Evolutionary conservation across 257 asterid genomes (phyloP).

Genomic region (Forsythia viridissima): DNA sequence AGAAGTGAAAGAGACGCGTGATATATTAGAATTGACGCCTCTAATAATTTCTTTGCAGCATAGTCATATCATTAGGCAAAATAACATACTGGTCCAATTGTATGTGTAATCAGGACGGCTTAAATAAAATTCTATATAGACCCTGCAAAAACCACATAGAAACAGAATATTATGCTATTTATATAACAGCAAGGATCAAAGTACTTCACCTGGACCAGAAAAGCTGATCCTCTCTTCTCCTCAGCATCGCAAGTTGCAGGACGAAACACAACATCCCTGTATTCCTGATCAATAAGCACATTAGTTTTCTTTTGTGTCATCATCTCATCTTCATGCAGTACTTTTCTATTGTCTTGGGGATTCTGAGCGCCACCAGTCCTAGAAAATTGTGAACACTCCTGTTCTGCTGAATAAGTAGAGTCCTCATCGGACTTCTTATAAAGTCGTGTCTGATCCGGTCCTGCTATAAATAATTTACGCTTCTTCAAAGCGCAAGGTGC

Average conservation of each 20-base stretch:
- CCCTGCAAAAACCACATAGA: not conserved
- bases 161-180: not conserved
- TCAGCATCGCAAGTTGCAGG: slow-evolving; percentile 42
- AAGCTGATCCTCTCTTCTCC: slow-evolving; percentile 71
- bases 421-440: slow-evolving; percentile 24
- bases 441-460: slow-evolving; percentile 44
- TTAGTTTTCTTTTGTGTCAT: slow-evolving; percentile 27
- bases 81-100: not conserved
- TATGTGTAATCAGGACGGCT: not conserved
- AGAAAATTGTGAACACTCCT: slow-evolving; percentile 26
- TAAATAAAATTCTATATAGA: not conserved
- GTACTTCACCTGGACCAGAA: slow-evolving; percentile 68
- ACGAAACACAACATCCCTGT: slow-evolving; percentile 27
- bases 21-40: not conserved
- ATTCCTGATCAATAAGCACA: slow-evolving; percentile 27
- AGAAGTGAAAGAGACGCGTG: not conserved
- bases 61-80: not conserved
- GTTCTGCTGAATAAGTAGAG: slow-evolving; percentile 32
- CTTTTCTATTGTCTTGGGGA: slow-evolving; percentile 31
- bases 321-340: slow-evolving; percentile 30
- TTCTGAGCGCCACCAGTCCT: slow-evolving; percentile 33
- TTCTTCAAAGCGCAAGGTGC: slow-evolving; percentile 54
- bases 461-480: slow-evolving; percentile 52
- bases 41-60: not conserved
- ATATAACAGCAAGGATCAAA: not conserved